Evolutionary conservation across 225 moss, liverwort and hornwort genomes (phyloP).

Genomic region (Pleurozium schreberi): DNA sequence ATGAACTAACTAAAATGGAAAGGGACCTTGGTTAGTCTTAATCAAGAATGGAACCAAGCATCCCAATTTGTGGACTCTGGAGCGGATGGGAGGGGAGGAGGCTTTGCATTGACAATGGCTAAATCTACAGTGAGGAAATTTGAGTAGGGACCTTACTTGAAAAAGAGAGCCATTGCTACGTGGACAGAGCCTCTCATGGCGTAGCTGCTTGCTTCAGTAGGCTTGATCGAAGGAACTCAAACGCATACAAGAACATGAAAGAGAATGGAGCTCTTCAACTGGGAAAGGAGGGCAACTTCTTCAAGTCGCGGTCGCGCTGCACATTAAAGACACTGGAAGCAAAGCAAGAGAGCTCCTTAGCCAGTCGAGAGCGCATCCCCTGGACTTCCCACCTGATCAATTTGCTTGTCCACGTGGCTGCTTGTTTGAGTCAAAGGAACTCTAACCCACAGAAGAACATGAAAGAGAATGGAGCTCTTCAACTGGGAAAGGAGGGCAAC

Average conservation of each 20-base stretch:
- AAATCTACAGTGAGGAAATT: background rate
- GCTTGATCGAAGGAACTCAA: background rate
- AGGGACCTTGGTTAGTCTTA: background rate
- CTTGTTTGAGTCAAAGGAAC: background rate
- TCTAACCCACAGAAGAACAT: background rate
- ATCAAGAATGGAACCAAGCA: background rate
- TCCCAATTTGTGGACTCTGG: background rate
- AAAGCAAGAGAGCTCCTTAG: slow-evolving; percentile 11
- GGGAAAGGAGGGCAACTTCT: background rate
- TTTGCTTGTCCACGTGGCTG: background rate
- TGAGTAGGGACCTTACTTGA: background rate
- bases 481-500: background rate
- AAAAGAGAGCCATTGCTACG: background rate
- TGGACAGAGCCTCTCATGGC: no score
- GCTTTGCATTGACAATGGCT: background rate
- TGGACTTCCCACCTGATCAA: slow-evolving; percentile 7
- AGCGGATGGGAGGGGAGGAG: background rate
- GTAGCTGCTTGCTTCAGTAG: background rate
- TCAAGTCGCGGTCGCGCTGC: background rate
- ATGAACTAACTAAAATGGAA: background rate
- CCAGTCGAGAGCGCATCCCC: background rate
- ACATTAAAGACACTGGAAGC: background rate
- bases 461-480: background rate
- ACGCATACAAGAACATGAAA: background rate
- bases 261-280: background rate